These are phyloP conservation scores for Limnanthes douglasii DNA, from an alignment of 345 rosid genomes.

Conservation along the genomic window DNA sequence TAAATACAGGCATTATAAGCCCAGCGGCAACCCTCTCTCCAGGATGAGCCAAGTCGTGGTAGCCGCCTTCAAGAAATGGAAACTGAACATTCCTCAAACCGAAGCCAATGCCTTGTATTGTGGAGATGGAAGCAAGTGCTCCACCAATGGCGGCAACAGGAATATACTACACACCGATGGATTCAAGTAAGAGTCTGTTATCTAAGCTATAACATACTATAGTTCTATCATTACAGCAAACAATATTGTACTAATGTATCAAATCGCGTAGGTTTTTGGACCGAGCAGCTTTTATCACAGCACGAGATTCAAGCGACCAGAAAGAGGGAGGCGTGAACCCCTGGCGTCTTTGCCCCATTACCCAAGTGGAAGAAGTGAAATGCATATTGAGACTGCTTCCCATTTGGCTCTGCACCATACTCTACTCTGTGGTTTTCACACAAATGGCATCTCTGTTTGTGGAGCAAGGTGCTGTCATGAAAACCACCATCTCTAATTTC, in stretches of 20 bases:
- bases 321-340: constrained; percentile 32
- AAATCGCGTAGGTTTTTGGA: constrained; percentile 59
- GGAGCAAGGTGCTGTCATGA: constrained; percentile 99
- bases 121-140: constrained; percentile 22
- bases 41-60: constrained; percentile 74
- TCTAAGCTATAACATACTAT: too few relatives aligned
- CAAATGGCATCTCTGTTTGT: constrained; percentile 99
- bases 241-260: constrained; percentile 2
- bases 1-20: constrained; percentile 76
- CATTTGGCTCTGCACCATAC: constrained; percentile 93
- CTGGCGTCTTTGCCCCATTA: constrained; percentile 77
- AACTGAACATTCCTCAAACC: constrained; percentile 18
- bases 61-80: constrained; percentile 70
- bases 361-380: constrained; percentile 98
- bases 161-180: constrained; percentile 77
- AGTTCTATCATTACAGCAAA: too few relatives aligned
- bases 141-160: constrained; percentile 31
- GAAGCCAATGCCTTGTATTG: constrained; percentile 32
- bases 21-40: constrained; percentile 76
- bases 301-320: constrained; percentile 50
- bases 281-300: constrained; percentile 64
- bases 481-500: constrained; percentile 53
- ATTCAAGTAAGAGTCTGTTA: constrained; percentile 54
- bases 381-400: constrained; percentile 87
- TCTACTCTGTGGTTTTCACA: constrained; percentile 92